These are phyloP conservation scores for Berkeleyomyces basicola DNA, from an alignment of 2,329 filamentous ascomycete species.

Conservation along the genomic window DNA sequence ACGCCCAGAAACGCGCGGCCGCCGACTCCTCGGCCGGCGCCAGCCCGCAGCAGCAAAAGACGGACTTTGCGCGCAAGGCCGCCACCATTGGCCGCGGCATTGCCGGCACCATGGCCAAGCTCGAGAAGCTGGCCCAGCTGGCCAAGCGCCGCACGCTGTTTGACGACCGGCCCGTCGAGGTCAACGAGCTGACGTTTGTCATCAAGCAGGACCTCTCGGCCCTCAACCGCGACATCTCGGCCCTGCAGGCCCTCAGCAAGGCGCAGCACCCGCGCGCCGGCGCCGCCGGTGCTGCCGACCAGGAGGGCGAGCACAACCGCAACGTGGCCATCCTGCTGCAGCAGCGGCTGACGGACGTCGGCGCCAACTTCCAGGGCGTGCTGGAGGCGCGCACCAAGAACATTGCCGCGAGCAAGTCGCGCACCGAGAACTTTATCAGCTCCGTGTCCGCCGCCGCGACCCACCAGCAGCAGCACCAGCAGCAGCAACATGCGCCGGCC, in stretches of 20 bases:
- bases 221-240: constrained; percentile 71
- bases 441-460: constrained; percentile 67
- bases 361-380: constrained; percentile 92
- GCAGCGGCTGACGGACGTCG: constrained; percentile 81
- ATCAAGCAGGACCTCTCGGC: constrained; percentile 92
- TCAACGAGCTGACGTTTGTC: constrained; percentile 90
- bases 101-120: constrained; percentile 78
- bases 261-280: constrained; percentile 46
- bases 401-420: constrained; percentile 79
- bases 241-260: constrained; percentile 60
- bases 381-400: constrained; percentile 94
- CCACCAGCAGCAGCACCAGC: constrained; percentile 41
- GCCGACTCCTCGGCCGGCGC: constrained; percentile 28
- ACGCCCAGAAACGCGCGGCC: constrained; percentile 50
- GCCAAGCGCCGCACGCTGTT: constrained; percentile 96
- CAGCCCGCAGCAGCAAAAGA: constrained; percentile 34
- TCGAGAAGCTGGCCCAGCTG: constrained; percentile 85
- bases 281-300: constrained; percentile 30
- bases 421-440: constrained; percentile 94
- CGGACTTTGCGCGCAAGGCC: constrained; percentile 83
- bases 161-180: constrained; percentile 90
- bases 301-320: constrained; percentile 94
- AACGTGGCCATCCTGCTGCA: constrained; percentile 88
- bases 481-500: background rate
- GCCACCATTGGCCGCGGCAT: constrained; percentile 88